Evolutionary conservation across 192 early-diverging fungal genomes (phyloP).

Genomic region (Gigaspora rosea): DNA sequence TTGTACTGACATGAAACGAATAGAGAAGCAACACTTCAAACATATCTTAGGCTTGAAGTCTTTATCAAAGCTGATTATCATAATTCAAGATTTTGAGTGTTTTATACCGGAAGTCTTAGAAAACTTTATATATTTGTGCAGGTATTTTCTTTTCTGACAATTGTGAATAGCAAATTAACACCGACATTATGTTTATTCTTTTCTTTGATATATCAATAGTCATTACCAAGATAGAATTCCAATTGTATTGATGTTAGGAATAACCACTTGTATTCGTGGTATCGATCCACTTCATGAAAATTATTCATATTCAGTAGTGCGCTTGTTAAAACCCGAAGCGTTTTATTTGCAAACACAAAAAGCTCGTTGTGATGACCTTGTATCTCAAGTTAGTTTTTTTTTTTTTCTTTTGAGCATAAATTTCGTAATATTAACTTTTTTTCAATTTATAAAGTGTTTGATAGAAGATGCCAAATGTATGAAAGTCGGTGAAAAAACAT

Average conservation of each 20-base stretch:
- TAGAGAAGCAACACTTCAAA: neutral
- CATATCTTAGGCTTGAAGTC: neutral
- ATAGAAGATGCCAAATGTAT: conserved; percentile 53
- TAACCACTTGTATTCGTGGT: conserved; percentile 72
- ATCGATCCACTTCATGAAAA: conserved; percentile 79
- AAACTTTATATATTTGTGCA: conserved; percentile 73
- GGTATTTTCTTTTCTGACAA: conserved; percentile 38
- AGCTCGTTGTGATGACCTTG: conserved; percentile 67
- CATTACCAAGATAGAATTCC: conserved; percentile 71
- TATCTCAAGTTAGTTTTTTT: conserved; percentile 52
- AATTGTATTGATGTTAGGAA: conserved; percentile 77
- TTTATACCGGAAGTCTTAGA: conserved; percentile 73
- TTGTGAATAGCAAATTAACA: neutral
- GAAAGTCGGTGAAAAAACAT: conserved; percentile 69
- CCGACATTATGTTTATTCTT: neutral
- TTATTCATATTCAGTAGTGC: conserved; percentile 69
- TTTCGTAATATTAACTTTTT: conserved; percentile 16
- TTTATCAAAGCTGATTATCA: conserved; percentile 60
- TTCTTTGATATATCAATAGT: conserved; percentile 43
- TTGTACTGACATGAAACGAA: neutral
- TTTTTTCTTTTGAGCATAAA: conserved; percentile 6
- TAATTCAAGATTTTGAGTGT: conserved; percentile 87
- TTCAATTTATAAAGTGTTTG: conserved; percentile 53
- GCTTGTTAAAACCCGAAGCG: conserved; percentile 72
- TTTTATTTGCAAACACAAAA: conserved; percentile 79